A percentile compares a stretch with the other conserved stretches of the same genome.
Conservation (phyloP, 805 yeast genomes). For the Hanseniaspora clermontiae region DNA sequence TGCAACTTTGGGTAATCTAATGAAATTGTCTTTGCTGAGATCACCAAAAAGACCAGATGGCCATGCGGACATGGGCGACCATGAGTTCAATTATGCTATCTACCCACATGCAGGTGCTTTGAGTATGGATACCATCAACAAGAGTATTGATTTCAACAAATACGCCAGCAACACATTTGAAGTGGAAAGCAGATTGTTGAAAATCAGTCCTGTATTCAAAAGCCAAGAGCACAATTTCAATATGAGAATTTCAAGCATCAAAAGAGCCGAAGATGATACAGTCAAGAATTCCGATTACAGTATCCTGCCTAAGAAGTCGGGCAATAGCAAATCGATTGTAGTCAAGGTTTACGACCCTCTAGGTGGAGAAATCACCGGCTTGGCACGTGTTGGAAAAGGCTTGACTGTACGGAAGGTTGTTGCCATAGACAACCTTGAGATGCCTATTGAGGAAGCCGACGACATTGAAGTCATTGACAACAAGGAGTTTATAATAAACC, state of each 20-base stretch:
- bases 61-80: conserved; percentile 84
- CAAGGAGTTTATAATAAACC: conserved; percentile 19
- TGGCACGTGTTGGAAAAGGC: conserved; percentile 30
- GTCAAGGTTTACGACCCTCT: conserved; percentile 74
- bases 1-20: conserved; percentile 80
- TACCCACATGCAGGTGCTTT: conserved; percentile 69
- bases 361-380: conserved; percentile 62
- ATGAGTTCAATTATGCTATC: conserved; percentile 68
- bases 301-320: conserved; percentile 30
- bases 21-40: conserved; percentile 75
- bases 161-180: conserved; percentile 16
- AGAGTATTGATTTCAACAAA: conserved; percentile 72
- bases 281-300: conserved; percentile 32
- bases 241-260: conserved; percentile 60
- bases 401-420: conserved; percentile 36
- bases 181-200: conserved; percentile 17
- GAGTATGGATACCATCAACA: conserved; percentile 49
- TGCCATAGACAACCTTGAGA: conserved; percentile 48
- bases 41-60: conserved; percentile 93
- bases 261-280: conserved; percentile 75
- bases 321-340: conserved; percentile 39
- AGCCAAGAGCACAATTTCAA: conserved; percentile 37
- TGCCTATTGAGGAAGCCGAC: conserved; percentile 11
- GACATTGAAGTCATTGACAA: conserved; percentile 27
- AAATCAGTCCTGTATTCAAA: conserved; percentile 24